Conservation (phyloP, 371 early-diverging fungal genomes). For the Rhizopus microsporus region DNA sequence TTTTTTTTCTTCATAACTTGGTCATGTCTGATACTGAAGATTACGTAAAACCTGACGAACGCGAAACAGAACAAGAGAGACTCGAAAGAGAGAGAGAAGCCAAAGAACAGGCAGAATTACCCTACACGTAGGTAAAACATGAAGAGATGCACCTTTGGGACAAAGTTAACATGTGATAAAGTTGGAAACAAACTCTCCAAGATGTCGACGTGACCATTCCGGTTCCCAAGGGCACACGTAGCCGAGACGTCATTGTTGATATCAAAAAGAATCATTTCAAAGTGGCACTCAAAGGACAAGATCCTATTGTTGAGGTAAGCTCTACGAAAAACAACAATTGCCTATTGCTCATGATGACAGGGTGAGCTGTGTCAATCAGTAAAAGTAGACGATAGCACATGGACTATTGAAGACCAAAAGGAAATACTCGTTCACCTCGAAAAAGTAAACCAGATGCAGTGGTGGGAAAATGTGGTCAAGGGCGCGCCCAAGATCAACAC, state of each 20-base stretch:
- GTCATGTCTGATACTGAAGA: not conserved
- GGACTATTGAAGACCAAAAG: conserved; percentile 76
- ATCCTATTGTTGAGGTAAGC: conserved; percentile 73
- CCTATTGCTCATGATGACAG: conserved; percentile 26
- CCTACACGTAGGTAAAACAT: conserved; percentile 38
- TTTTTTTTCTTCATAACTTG: not conserved
- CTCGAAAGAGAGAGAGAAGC: not conserved
- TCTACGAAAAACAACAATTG: not conserved
- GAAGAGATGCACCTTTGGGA: not conserved
- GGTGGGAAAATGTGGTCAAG: conserved; percentile 91
- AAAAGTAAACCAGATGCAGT: conserved; percentile 80
- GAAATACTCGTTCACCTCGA: conserved; percentile 82
- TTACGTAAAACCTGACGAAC: not conserved
- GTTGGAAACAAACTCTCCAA: conserved; percentile 85
- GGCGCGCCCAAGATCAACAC: conserved; percentile 86
- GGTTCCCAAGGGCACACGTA: conserved; percentile 76
- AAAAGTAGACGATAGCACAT: conserved; percentile 82
- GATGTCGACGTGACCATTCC: conserved; percentile 82
- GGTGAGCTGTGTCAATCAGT: conserved; percentile 75
- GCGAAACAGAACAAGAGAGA: not conserved
- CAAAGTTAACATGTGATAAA: conserved; percentile 14
- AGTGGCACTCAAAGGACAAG: conserved; percentile 77
- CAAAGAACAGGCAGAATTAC: conserved; percentile 57
- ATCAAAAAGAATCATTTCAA: conserved; percentile 70
- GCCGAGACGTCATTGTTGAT: conserved; percentile 67